Conservation (phyloP, 371 early-diverging fungal species). For the Thermomucor indicae-seudaticae region DNA sequence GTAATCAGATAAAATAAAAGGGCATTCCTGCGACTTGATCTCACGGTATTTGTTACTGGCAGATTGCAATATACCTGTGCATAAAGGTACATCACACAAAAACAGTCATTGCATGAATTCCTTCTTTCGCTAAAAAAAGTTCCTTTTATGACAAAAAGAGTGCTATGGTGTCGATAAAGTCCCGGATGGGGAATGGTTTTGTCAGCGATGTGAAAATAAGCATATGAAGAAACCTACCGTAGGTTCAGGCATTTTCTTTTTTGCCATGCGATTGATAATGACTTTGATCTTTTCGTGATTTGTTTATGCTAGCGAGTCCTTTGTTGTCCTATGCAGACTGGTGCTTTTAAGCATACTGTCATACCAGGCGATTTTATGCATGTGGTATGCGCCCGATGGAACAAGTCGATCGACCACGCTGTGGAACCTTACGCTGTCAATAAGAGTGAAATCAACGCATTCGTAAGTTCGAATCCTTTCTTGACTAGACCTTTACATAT, state of each 20-base stretch:
- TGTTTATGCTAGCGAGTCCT: constrained; percentile 31
- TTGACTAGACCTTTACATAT: no score
- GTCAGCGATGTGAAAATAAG: constrained; percentile 38
- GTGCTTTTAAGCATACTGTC: constrained; percentile 51
- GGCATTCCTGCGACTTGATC: neutral
- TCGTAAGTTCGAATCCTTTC: constrained; percentile 12
- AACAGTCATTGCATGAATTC: no score
- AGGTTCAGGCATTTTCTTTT: neutral
- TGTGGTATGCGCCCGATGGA: constrained; percentile 54
- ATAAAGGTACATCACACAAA: no score
- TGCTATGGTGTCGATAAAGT: constrained; percentile 46
- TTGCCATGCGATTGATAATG: no score
- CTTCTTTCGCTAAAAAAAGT: no score
- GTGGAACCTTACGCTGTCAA: constrained; percentile 38
- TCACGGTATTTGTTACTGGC: neutral
- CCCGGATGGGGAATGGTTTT: constrained; percentile 47
- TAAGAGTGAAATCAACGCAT: constrained; percentile 12
- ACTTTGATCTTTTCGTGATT: neutral
- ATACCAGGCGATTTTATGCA: constrained; percentile 53
- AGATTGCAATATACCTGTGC: constrained; percentile 49
- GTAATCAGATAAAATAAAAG: constrained; percentile 22
- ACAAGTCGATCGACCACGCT: constrained; percentile 30
- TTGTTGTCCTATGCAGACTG: constrained; percentile 45
- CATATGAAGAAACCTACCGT: constrained; percentile 8
- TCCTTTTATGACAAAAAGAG: constrained; percentile 9